Conservation (phyloP, 345 rosid species). For the Hibiscus mutabilis region DNA sequence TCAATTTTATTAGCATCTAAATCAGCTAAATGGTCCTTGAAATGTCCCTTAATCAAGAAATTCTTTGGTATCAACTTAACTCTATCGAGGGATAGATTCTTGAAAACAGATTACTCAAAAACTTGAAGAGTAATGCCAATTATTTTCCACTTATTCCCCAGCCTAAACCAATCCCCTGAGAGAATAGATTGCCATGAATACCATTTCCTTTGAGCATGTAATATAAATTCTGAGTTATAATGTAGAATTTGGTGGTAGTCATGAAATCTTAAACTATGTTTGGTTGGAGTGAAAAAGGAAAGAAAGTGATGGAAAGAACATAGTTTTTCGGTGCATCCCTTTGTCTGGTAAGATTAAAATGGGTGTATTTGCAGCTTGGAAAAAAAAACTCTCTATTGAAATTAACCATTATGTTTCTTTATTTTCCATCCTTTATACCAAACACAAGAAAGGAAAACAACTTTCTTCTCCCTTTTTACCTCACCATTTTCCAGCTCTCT, state of each 20-base stretch:
- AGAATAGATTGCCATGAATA: neutral
- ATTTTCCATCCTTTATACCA: neutral
- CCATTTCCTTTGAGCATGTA: conserved; percentile 2
- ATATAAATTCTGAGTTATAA: neutral
- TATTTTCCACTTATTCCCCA: neutral
- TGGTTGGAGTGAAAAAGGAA: neutral
- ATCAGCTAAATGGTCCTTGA: neutral
- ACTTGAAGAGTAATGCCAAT: neutral
- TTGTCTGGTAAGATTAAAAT: neutral
- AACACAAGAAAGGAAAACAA: neutral
- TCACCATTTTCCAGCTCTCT: neutral
- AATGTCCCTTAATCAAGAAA: neutral
- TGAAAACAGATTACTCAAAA: neutral
- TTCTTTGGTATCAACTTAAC: neutral
- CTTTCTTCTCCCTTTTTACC: neutral
- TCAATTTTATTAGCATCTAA: neutral
- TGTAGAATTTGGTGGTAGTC: neutral
- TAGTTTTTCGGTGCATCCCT: neutral
- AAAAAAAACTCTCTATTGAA: neutral
- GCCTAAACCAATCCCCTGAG: neutral
- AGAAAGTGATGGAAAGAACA: neutral
- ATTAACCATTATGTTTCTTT: neutral
- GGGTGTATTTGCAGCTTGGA: neutral
- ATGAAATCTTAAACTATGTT: neutral
- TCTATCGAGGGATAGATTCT: neutral